phyloP scores from a whole-genome alignment of 2,329 filamentous ascomycete species.

The Septoria linicola region DNA sequence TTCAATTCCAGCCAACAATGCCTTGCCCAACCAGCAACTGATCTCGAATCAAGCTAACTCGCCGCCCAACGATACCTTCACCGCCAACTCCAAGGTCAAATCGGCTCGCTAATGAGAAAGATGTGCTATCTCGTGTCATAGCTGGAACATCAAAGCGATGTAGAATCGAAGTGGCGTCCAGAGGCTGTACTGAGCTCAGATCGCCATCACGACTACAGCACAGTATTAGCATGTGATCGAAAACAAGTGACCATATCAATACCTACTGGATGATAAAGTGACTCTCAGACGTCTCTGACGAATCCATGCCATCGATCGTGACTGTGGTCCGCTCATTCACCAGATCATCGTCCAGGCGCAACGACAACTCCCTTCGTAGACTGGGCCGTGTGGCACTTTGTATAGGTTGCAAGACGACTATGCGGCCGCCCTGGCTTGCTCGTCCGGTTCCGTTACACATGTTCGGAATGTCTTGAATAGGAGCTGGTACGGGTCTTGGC shows the following conservation, averaged over 20 bases:
- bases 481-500: not conserved
- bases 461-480: not conserved
- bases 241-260: too few species aligned
- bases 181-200: constrained; percentile 10
- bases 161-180: constrained; percentile 14
- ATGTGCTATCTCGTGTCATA: constrained; percentile 1
- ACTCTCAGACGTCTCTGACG: not conserved
- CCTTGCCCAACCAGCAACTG: constrained; percentile 27
- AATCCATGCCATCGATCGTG: constrained; percentile 26
- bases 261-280: constrained; percentile 30
- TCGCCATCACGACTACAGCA: constrained; percentile 30
- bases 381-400: constrained; percentile 8
- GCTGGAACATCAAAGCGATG: constrained; percentile 24
- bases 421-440: constrained; percentile 28
- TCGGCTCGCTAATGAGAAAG: constrained; percentile 23
- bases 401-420: constrained; percentile 29
- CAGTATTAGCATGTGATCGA: too few species aligned
- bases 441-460: constrained; percentile 32
- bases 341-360: constrained; percentile 22
- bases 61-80: constrained; percentile 30
- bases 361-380: constrained; percentile 25
- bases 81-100: constrained; percentile 33
- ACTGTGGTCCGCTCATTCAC: constrained; percentile 21
- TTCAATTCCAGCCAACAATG: constrained; percentile 35
- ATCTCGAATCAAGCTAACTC: constrained; percentile 28